Evolutionary conservation across 1,139 yeast genomes (phyloP).

Genomic region (Blastobotrys elegans): DNA sequence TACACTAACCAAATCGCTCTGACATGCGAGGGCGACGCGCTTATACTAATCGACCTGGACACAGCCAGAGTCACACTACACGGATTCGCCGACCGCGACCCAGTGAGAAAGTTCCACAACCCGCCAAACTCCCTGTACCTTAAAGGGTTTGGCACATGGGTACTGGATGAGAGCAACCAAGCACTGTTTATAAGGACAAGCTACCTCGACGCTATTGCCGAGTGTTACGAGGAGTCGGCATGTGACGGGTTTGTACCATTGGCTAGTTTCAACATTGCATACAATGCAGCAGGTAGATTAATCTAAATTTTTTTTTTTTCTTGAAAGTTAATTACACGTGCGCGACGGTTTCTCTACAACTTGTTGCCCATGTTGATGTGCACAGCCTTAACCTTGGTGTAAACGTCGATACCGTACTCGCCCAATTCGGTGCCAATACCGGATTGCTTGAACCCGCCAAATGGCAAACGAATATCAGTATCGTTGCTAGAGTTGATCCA

Average conservation of each 20-base stretch:
- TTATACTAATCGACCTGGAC: constrained; percentile 4
- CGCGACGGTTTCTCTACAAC: constrained; percentile 20
- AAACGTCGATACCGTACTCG: constrained; percentile 68
- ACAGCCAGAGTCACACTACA: background rate
- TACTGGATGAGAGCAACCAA: background rate
- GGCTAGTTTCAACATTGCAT: background rate
- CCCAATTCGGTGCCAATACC: constrained; percentile 91
- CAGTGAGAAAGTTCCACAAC: background rate
- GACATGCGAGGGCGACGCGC: constrained; percentile 6
- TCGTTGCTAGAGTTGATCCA: constrained; percentile 83
- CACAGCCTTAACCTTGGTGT: constrained; percentile 76
- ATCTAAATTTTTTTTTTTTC: too few relatives aligned
- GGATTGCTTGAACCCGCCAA: constrained; percentile 77
- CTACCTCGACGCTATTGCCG: constrained; percentile 7
- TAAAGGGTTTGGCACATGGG: constrained; percentile 10
- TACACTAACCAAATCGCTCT: background rate
- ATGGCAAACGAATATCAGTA: constrained; percentile 70
- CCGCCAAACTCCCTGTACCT: background rate
- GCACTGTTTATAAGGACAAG: constrained; percentile 4
- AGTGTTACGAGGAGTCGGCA: background rate
- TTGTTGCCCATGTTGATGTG: constrained; percentile 43
- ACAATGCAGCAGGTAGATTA: constrained; percentile 1
- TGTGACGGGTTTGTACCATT: constrained; percentile 2
- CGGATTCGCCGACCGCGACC: constrained; percentile 5
- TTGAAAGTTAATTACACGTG: too few relatives aligned